Evolutionary conservation across 2,329 filamentous ascomycete species (phyloP), one percentile per base, ranked within the genome.

Genomic region (Aspergillus arachidicola): DNA sequence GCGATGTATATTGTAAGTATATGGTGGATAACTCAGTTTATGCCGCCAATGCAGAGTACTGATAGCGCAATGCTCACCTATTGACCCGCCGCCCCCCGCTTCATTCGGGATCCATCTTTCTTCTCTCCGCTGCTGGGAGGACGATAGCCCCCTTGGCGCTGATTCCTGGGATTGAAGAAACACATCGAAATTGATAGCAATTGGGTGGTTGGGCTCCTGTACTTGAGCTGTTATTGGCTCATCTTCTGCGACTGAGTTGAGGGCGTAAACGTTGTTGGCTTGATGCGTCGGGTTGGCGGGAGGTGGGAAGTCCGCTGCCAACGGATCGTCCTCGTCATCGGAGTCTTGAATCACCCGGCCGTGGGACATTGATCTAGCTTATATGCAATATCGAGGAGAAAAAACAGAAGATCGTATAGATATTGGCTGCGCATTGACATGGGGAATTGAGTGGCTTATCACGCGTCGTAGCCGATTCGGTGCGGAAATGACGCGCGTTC

Each of bases 311-410:
- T 69, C 71, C 59, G 70, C 72, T 43, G 68, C 69, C n/a, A 77
- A 64, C 59, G 74, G 71, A 55, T 78, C 77, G 12, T 79, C 78
- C 45, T 81, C 76, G 30, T 73, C 79, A 32, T 82, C 80, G 0
- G 80, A 82, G 63, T 81, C 80, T 58, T 79, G 78, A n/a, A 82
- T 80, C 19, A 81, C 71, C 55, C 75, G 75, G 54, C 72, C 69
- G 57, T 66, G 69, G 34, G 73, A 64, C 80, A 82, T 82, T 57
- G 30, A 19, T 48, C 23, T 14, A 28, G 34, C 10, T 36, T 11
- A 11, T 45, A 34, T 50, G 11, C 43, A 38, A 32, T 50, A 4
- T 16, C n/a, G 26, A 4, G 59, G 14, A 11, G 36, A 58, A 32
- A 19, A 48, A 4, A 6, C 6, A 19, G 30, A 21, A 34, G 7